Conservation (phyloP, 2,329 filamentous ascomycete genomes). For the Penicillium thymicola region DNA sequence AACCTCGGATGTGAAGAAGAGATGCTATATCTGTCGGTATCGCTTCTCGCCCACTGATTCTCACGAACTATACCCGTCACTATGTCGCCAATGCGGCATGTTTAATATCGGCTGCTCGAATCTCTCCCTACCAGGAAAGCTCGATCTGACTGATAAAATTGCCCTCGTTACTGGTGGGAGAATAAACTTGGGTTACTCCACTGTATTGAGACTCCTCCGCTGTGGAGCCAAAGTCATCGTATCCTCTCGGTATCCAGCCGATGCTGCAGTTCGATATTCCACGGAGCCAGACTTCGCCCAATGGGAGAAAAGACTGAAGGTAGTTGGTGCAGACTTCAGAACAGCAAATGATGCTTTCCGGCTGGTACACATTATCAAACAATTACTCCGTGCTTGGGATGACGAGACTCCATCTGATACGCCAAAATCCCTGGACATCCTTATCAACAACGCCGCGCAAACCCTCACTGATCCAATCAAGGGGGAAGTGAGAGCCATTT, state of each 20-base stretch:
- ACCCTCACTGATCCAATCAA: conserved; percentile 36
- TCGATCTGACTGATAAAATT: conserved; percentile 25
- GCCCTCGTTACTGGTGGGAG: conserved; percentile 38
- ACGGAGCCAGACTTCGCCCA: conserved; percentile 10
- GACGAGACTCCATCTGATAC: not conserved
- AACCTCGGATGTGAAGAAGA: not conserved
- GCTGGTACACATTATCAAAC: conserved; percentile 23
- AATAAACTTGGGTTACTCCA: conserved; percentile 36
- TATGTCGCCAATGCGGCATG: conserved; percentile 35
- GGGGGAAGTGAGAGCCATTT: conserved; percentile 29
- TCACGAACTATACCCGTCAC: conserved; percentile 26
- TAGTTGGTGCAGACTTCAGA: conserved; percentile 38
- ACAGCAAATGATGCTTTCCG: conserved; percentile 32
- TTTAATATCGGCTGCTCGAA: conserved; percentile 34
- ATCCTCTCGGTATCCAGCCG: conserved; percentile 36
- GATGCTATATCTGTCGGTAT: conserved; percentile 37
- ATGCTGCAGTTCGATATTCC: conserved; percentile 32
- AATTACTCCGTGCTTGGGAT: conserved; percentile 22
- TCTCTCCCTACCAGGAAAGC: conserved; percentile 28
- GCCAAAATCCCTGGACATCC: conserved; percentile 25
- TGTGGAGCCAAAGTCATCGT: conserved; percentile 38
- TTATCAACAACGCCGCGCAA: conserved; percentile 43
- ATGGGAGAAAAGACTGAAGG: conserved; percentile 19
- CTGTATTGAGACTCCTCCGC: conserved; percentile 33
- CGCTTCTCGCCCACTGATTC: conserved; percentile 10